Conservation (phyloP, 2,329 filamentous ascomycete species). For the Sclerotinia nivalis region DNA sequence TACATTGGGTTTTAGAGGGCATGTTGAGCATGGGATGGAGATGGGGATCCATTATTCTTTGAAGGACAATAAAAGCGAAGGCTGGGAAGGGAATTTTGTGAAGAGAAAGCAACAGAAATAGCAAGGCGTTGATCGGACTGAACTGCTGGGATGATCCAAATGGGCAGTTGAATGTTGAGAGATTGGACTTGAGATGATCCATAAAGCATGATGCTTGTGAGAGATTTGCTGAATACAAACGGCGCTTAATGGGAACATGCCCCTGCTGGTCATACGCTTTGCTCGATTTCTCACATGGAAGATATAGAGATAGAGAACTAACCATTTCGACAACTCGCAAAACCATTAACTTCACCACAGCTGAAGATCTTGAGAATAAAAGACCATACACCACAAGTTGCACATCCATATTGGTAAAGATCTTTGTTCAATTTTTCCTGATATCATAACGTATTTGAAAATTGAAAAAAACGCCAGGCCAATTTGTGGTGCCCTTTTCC, state of each 20-base stretch:
- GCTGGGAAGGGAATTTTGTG: too few relatives aligned
- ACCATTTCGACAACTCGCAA: background rate
- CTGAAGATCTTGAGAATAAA: background rate
- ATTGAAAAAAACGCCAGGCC: slow-evolving; percentile 22
- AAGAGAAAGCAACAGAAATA: too few relatives aligned
- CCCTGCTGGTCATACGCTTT: background rate
- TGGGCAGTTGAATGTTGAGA: background rate
- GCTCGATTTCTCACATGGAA: background rate
- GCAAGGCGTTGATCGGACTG: too few relatives aligned
- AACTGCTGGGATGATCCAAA: background rate
- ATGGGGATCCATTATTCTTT: too few relatives aligned
- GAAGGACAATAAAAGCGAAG: too few relatives aligned
- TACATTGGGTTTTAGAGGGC: too few relatives aligned
- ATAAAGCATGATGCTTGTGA: background rate
- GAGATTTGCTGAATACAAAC: background rate
- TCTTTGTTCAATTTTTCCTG: slow-evolving; percentile 12
- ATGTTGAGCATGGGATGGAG: too few relatives aligned
- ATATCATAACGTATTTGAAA: slow-evolving; percentile 11
- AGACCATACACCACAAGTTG: background rate
- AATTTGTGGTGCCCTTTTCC: slow-evolving; percentile 17
- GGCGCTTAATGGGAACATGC: background rate
- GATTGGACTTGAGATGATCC: background rate
- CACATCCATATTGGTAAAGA: background rate
- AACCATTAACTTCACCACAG: background rate
- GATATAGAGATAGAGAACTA: too few relatives aligned